A percentile compares a stretch with the other conserved stretches of the same genome.
Evolutionary conservation across 2,329 filamentous ascomycete species (phyloP).

Genomic region (Hymenoscyphus repandus): DNA sequence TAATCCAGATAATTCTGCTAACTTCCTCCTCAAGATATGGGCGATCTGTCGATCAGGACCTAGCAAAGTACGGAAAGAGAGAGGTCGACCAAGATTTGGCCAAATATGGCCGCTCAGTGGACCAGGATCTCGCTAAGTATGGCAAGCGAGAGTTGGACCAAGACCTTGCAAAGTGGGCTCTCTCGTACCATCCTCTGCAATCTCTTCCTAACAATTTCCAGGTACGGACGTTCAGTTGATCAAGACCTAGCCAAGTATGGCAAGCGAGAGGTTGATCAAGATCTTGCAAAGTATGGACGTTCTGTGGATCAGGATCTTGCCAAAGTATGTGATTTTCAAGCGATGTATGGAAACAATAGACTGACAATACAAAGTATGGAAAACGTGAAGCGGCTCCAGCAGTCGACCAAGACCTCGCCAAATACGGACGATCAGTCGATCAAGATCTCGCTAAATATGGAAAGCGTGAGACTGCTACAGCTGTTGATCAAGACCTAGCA

Average conservation of each 20-base stretch:
- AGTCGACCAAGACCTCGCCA: slow-evolving; percentile 1
- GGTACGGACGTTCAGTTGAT: neutral
- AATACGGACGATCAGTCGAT: neutral
- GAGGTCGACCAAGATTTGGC: neutral
- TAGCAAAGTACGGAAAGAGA: neutral
- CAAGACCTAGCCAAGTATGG: slow-evolving; percentile 3
- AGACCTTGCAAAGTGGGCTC: neutral
- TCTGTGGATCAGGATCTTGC: slow-evolving; percentile 1
- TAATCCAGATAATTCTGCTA: neutral
- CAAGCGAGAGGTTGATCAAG: slow-evolving; percentile 1
- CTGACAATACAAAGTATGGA: neutral
- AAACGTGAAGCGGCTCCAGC: neutral
- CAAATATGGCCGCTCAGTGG: neutral
- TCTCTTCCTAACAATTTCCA: neutral
- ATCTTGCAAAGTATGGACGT: slow-evolving; percentile 4
- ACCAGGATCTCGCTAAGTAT: neutral
- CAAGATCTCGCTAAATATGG: slow-evolving; percentile 5
- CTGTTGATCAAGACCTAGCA: neutral
- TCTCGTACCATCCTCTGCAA: neutral
- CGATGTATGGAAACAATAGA: too few relatives aligned
- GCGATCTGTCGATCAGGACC: neutral
- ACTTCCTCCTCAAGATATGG: slow-evolving; percentile 1
- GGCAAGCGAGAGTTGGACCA: neutral
- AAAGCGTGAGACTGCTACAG: neutral
- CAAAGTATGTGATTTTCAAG: neutral